Evolutionary conservation across 108 stramenopile species (phyloP), one percentile per base, ranked within the genome.

Genomic region (Discostella pseudostelligera): DNA sequence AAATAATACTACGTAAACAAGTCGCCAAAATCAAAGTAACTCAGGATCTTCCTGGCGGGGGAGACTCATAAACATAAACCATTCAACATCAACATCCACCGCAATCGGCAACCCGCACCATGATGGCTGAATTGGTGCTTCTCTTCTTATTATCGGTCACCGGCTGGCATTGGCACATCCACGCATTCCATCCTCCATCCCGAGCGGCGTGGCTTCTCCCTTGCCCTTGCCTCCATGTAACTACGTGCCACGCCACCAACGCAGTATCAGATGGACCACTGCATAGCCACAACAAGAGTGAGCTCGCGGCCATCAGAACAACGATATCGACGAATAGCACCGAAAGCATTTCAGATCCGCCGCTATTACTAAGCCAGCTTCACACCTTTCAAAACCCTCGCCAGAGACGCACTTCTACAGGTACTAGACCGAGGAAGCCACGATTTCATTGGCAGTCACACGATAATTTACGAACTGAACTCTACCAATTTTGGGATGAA

Each of bases 401-500:
- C n/a, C 72, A 74, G 32, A 77, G 72, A 36, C 69, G 79, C 32
- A 68, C 66, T n/a, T 67, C 79, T 24, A 28, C 19, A 21, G 59
- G 44, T 22, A n/a, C n/a, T n/a, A 75, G 86, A 16, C 60, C 37
- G 32, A 42, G 65, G n/a, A 76, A 73, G 35, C 84, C 83, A n/a
- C 55, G 65, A 36, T 53, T 60, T 51, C 85, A 85, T 58, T 88
- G 87, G 87, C 54, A 56, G 10, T 61, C 83, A 36, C 39, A 56
- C 17, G 36, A 56, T 9, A 85, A 88, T 74, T 21, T 88, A n/a
- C 46, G 65, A 16, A 29, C 14, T n/a, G 82, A 87, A 42, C 57
- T 85, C 50, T 3, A 35, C n/a, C 19, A 44, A 35, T 79, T 82
- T 55, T 85, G 82, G 85, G 47, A 50, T 17, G 63, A 74, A 51